Conservation (phyloP, 2,329 filamentous ascomycete genomes). For the Xylariales sp. region DNA sequence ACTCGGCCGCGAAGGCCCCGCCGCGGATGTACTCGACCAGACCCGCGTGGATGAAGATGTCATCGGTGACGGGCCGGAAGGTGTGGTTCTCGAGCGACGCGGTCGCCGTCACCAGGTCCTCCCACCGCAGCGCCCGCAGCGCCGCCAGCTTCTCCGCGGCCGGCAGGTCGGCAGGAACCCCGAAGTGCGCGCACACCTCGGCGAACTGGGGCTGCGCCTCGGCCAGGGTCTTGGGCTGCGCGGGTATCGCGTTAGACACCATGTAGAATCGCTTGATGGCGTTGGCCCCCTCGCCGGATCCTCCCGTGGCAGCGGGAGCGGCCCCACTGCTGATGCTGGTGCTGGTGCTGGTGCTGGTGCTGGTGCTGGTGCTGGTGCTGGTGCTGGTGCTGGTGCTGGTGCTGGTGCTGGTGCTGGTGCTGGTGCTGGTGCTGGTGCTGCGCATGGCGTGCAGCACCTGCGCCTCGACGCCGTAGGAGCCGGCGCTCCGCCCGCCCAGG, state of each 20-base stretch:
- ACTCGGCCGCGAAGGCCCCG: slow-evolving; percentile 30
- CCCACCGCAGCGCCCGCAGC: slow-evolving; percentile 24
- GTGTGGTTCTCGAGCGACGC: slow-evolving; percentile 37
- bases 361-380: too few species aligned
- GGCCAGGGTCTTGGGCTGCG: slow-evolving; percentile 33
- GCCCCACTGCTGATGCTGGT: too few species aligned
- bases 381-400: too few species aligned
- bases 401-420: too few species aligned
- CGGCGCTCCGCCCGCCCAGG: too few species aligned
- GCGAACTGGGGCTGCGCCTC: slow-evolving; percentile 36
- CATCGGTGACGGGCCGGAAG: slow-evolving; percentile 39
- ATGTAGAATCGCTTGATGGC: slow-evolving; percentile 35
- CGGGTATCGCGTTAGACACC: slow-evolving; percentile 40
- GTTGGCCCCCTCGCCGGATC: too few species aligned
- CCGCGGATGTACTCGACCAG: slow-evolving; percentile 33
- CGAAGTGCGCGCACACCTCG: slow-evolving; percentile 32
- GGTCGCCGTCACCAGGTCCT: slow-evolving; percentile 28
- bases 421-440: too few species aligned
- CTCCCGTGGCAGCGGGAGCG: too few species aligned
- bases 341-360: too few species aligned
- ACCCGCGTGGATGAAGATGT: slow-evolving; percentile 30
- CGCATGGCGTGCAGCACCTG: too few species aligned
- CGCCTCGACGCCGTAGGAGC: too few species aligned
- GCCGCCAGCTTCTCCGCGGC: slow-evolving; percentile 24
- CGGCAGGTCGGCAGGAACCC: slow-evolving; percentile 8